A percentile compares a stretch with the other conserved stretches of the same genome.
These are phyloP conservation scores for Henckelia pumila DNA, from an alignment of 257 asterid species.

Conservation along the genomic window DNA sequence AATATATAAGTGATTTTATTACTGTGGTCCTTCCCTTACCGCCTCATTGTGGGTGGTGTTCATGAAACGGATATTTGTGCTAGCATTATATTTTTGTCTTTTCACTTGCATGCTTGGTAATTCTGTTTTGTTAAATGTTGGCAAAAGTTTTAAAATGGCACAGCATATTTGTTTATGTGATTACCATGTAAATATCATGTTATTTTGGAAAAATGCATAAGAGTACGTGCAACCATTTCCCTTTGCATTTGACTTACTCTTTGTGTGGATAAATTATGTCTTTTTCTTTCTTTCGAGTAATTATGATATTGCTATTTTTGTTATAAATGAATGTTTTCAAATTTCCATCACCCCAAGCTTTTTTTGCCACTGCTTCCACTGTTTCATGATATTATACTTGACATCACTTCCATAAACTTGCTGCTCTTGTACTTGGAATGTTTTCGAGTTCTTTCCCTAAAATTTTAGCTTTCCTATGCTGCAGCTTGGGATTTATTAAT, in stretches of 20 bases:
- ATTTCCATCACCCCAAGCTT: constrained; percentile 1
- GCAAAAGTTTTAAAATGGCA: too few species aligned
- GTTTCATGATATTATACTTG: constrained; percentile 10
- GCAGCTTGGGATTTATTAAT: constrained; percentile 61
- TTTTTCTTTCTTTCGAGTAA: neutral
- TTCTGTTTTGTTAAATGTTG: constrained; percentile 8
- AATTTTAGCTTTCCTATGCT: constrained; percentile 30
- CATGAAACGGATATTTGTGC: constrained; percentile 5
- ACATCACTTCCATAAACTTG: constrained; percentile 10
- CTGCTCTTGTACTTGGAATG: constrained; percentile 7
- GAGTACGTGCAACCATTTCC: neutral
- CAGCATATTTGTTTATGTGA: neutral
- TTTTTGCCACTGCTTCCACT: neutral
- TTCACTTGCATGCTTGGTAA: constrained; percentile 4
- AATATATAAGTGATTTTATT: too few species aligned
- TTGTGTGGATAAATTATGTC: neutral
- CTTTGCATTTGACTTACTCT: neutral
- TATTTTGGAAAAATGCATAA: neutral
- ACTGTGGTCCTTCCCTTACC: neutral
- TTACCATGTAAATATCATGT: constrained; percentile 6
- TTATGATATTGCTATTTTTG: neutral
- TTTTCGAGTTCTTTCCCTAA: constrained; percentile 7
- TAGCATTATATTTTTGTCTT: neutral
- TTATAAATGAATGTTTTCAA: neutral
- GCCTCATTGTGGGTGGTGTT: neutral